phyloP scores from a whole-genome alignment of 129 eudicot species.

The Saussurea involucrata region DNA sequence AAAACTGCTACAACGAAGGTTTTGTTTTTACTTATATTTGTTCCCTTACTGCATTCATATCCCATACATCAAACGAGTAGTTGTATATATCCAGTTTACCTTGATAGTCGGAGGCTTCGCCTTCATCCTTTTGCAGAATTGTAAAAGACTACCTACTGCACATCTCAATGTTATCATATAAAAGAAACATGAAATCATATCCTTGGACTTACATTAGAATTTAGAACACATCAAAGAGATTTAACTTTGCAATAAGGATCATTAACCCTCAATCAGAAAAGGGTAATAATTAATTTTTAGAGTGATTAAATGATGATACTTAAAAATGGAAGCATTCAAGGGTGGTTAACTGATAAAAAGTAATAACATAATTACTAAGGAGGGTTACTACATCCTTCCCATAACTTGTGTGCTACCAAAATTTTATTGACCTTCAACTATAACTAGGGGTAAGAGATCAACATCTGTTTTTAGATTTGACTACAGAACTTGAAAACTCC shows the following conservation, averaged over 20 bases:
- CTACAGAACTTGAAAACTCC: background rate
- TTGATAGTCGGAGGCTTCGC: background rate
- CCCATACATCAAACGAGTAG: background rate
- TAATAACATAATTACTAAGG: background rate
- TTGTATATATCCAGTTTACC: background rate
- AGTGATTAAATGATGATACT: background rate
- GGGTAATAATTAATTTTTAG: background rate
- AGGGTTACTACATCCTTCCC: background rate
- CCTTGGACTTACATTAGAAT: background rate
- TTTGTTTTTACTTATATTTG: background rate
- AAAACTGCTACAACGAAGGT: slow-evolving; percentile 68
- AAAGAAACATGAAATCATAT: slow-evolving; percentile 6
- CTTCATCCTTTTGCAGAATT: background rate
- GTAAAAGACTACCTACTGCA: background rate
- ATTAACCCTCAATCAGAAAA: background rate
- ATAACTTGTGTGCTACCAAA: background rate
- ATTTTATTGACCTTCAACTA: no score
- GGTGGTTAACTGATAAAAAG: background rate
- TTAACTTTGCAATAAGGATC: background rate
- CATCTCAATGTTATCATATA: background rate
- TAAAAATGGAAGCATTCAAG: slow-evolving; percentile 7
- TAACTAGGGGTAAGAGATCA: background rate
- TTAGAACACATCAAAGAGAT: background rate
- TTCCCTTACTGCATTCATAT: background rate
- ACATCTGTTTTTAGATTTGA: background rate